Percentiles rank a stretch among this genome's conserved stretches.
Evolutionary conservation across 768 basidiomycete genomes (phyloP).

Genomic region (Suillus lakei): DNA sequence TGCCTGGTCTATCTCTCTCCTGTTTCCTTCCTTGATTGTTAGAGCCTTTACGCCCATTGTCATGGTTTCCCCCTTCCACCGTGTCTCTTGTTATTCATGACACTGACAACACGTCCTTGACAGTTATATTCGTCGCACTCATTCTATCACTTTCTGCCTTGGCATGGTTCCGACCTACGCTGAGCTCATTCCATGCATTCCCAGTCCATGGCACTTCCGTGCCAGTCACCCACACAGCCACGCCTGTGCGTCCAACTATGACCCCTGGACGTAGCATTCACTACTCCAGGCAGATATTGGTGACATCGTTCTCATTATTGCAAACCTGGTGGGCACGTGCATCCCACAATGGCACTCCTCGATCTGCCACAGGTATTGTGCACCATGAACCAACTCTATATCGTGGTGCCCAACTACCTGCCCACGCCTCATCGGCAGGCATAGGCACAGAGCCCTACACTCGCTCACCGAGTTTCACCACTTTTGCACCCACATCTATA

Average conservation of each 20-base stretch:
- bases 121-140: not conserved
- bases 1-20: not conserved
- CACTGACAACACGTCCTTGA: not conserved
- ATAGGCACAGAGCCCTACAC: not conserved
- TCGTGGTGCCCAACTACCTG: not conserved
- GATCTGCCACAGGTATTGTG: not conserved
- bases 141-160: not conserved
- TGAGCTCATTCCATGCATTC: not conserved
- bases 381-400: not conserved
- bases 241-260: not conserved
- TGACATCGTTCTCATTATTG: not conserved
- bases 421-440: not conserved
- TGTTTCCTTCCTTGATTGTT: not conserved
- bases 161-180: not conserved
- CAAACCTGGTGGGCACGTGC: not conserved
- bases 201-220: not conserved
- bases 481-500: not conserved
- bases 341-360: no score
- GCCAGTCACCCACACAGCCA: not conserved
- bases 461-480: not conserved
- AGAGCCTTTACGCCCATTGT: not conserved
- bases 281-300: not conserved
- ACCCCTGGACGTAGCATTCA: not conserved
- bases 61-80: not conserved
- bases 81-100: not conserved